Percentiles rank a stretch among this genome's conserved stretches.
These are phyloP conservation scores for Tieghemiomyces parasiticus DNA, from an alignment of 192 early-diverging fungal genomes.

Conservation along the genomic window DNA sequence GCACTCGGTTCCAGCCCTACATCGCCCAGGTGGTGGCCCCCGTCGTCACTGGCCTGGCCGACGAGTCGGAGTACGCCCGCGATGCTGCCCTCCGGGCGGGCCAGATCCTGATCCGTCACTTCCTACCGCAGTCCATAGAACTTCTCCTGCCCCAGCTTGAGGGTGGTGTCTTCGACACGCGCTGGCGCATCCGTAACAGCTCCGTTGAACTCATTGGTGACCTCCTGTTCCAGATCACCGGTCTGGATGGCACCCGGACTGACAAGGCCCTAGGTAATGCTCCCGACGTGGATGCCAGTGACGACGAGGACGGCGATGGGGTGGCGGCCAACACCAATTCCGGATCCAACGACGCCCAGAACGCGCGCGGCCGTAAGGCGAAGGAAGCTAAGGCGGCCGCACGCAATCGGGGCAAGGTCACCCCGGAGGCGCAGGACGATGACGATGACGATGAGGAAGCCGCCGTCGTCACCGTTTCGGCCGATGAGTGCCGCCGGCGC, in stretches of 20 bases:
- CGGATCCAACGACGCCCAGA: constrained; percentile 10
- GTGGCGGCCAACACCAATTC: not conserved
- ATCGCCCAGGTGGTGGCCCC: constrained; percentile 75
- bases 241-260: constrained; percentile 48
- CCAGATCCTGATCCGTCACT: constrained; percentile 85
- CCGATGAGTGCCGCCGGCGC: constrained; percentile 8
- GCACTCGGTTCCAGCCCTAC: constrained; percentile 82
- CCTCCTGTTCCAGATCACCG: constrained; percentile 82
- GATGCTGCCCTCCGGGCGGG: constrained; percentile 86
- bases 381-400: not conserved
- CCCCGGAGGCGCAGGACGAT: constrained; percentile 20
- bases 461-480: not conserved
- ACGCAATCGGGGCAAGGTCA: not conserved
- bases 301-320: constrained; percentile 30
- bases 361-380: no score
- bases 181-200: constrained; percentile 93
- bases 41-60: constrained; percentile 81
- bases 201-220: constrained; percentile 93
- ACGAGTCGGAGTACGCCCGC: constrained; percentile 88
- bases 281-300: constrained; percentile 31
- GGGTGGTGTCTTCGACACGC: constrained; percentile 72
- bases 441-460: constrained; percentile 12
- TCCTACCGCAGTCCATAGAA: constrained; percentile 74
- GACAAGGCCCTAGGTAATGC: constrained; percentile 26
- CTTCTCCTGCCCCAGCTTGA: constrained; percentile 84